Evolutionary conservation across 495 filamentous ascomycete species (phyloP).

Genomic region (Neurospora sp.): DNA sequence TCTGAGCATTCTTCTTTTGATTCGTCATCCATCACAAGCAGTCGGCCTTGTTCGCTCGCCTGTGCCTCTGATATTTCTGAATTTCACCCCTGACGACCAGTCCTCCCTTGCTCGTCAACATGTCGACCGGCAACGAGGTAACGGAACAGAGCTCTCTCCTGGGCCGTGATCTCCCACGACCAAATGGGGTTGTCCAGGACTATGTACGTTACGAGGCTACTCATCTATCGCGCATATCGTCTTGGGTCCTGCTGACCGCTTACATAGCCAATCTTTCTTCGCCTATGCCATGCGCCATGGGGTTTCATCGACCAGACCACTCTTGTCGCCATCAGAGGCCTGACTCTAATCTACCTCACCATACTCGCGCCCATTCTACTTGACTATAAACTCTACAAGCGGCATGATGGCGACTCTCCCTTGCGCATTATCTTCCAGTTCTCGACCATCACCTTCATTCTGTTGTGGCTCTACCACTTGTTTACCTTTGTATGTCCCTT

Average conservation of each 20-base stretch:
- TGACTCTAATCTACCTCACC: constrained; percentile 36
- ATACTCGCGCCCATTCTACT: constrained; percentile 26
- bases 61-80: neutral
- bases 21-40: neutral
- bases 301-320: constrained; percentile 28
- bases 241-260: constrained; percentile 5
- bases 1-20: neutral
- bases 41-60: neutral
- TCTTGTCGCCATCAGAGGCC: constrained; percentile 29
- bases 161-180: neutral
- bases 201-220: constrained; percentile 19
- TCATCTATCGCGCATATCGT: neutral
- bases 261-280: constrained; percentile 36
- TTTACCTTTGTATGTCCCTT: constrained; percentile 27
- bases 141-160: neutral
- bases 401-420: constrained; percentile 16
- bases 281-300: constrained; percentile 44
- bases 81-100: neutral
- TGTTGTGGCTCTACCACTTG: constrained; percentile 35
- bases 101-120: neutral
- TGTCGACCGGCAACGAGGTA: neutral
- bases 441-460: constrained; percentile 31
- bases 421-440: constrained; percentile 39
- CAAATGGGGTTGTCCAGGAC: constrained; percentile 10
- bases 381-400: constrained; percentile 28